Conservation (phyloP, 2,329 filamentous ascomycete genomes). For the Arthrinium puccinioides region DNA sequence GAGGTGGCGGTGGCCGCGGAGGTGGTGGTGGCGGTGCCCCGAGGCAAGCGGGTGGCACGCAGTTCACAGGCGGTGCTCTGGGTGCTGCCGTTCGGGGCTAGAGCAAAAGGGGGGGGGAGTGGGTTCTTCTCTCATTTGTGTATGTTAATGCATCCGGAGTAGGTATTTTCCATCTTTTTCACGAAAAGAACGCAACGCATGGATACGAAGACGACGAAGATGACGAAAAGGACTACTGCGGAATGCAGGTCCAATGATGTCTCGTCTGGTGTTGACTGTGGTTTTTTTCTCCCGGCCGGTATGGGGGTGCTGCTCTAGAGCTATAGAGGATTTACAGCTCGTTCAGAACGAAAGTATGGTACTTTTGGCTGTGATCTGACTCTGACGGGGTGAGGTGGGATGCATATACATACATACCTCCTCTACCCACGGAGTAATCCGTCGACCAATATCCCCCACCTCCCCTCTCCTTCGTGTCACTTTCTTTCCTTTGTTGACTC, state of each 20-base stretch:
- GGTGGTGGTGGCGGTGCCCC: conserved; percentile 45
- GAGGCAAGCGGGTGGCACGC: conserved; percentile 64
- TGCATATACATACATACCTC: no score
- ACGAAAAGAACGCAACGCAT: conserved; percentile 3
- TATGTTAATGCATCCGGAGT: conserved; percentile 11
- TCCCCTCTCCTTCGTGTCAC: no score
- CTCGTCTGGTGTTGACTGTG: conserved; percentile 3
- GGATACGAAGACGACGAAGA: no score
- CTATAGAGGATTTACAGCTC: conserved; percentile 3
- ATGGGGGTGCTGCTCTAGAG: conserved; percentile 2
- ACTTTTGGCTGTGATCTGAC: no score
- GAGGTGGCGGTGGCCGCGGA: conserved; percentile 27
- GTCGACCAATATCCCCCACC: no score
- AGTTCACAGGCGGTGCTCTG: conserved; percentile 76
- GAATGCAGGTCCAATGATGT: no score
- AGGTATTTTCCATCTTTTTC: conserved; percentile 6
- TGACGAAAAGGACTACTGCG: no score
- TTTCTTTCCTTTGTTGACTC: no score
- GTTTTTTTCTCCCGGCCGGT: neutral
- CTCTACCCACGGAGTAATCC: no score
- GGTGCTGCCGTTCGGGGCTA: conserved; percentile 60
- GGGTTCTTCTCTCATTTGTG: conserved; percentile 19
- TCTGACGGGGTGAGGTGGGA: no score
- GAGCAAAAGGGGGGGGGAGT: conserved; percentile 8
- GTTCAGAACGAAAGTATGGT: no score